Evolutionary conservation across 75 land plant species (phyloP).

Genomic region (Pinus taeda): DNA sequence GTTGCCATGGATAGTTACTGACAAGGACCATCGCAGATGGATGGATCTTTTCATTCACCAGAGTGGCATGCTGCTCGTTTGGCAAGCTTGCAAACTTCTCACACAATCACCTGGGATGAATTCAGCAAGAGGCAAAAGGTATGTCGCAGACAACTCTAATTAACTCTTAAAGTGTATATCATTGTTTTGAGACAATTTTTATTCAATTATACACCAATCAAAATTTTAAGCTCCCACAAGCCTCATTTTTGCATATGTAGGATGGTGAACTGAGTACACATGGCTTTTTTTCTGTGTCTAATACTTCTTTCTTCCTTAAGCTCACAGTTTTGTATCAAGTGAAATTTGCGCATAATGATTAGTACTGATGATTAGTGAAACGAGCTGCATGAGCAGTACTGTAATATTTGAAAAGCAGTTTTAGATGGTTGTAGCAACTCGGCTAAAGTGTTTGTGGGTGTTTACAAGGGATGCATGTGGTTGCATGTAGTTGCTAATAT

Average conservation of each 20-base stretch:
- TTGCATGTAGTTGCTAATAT: no score
- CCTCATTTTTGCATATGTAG: background rate
- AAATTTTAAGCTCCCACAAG: background rate
- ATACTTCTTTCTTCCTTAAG: background rate
- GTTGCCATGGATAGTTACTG: constrained; percentile 51
- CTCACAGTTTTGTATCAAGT: background rate
- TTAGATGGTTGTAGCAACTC: background rate
- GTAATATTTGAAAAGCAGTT: background rate
- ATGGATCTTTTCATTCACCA: constrained; percentile 99
- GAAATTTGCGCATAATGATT: background rate
- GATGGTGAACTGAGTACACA: background rate
- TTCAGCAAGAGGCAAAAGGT: constrained; percentile 94
- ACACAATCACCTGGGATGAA: constrained; percentile 98
- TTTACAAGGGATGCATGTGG: background rate
- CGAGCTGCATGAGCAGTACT: background rate
- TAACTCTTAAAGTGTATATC: no score
- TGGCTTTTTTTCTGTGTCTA: background rate
- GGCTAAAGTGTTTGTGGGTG: background rate
- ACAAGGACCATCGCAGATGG: constrained; percentile 95
- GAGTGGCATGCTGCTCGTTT: constrained; percentile 99
- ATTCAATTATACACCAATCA: background rate
- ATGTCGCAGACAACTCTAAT: background rate
- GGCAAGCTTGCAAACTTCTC: constrained; percentile 97
- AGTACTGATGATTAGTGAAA: background rate
- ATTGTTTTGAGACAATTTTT: background rate